Base-by-base conservation (phyloP, 1,284 basidiomycete species). In the Apiotrichum siamense region DNA sequence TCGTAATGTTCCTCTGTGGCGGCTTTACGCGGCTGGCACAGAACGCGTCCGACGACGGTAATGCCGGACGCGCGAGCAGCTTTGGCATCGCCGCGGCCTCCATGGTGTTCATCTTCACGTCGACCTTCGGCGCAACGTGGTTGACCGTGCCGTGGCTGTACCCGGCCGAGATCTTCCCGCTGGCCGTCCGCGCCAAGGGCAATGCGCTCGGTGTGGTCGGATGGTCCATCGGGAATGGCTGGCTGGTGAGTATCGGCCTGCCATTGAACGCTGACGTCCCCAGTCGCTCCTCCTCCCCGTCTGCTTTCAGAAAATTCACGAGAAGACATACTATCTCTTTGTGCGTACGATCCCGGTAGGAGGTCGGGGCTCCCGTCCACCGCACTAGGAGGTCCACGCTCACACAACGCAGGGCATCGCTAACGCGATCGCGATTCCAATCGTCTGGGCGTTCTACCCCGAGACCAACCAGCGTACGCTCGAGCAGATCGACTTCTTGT, bases 1-100 rank as follows among this genome's bases (percentile, higher is more conserved):
- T 73, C 15, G 59, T 73, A 20, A 69, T 69, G 38, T 57, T 76
- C 13, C 74, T 75, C 57, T 55, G 72, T n/a, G 64, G 65, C 10
- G 62, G 59, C 2, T 60, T 62, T 29, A 50, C 64, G 3, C 54
- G 58, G 7, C 48, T 61, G 2, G 65, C 59, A 2, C 49, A 57
- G 39, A 41, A 60, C 24, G 57, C 55, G 7, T 47, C 49, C 17
- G 50, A 36, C 2, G 47, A 47, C 2, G 61, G 56, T 24, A 44
- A 59, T 46, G 26, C 44, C 10, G 48, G 38, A 20, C 47, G 47
- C 2, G 63, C 62, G 2, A 44, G 35, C 3, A 12, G 50, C 1
- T 63, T 59, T 43, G 62, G 62, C 20, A 59, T 59, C 43, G 62
- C 58, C 2, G 60, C 62, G 1, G 55, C 60, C 12, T 40, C 35